Conservation (phyloP, 768 basidiomycete species). For the Gloeostereum incarnatum region DNA sequence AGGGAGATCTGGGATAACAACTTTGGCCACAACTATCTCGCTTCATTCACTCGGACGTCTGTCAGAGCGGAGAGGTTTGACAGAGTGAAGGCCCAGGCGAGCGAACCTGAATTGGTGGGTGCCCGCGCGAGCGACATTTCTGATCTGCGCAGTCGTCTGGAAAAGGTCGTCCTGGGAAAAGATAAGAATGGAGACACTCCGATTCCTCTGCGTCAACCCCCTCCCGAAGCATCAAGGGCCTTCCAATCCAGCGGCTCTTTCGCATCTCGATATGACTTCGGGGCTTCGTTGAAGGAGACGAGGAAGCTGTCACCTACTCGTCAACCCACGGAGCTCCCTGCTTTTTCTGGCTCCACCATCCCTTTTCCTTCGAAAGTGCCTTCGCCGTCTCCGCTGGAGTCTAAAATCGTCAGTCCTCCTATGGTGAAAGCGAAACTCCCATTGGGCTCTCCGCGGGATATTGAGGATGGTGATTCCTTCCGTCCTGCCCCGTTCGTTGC, state of each 20-base stretch:
- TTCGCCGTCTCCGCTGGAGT: conserved; percentile 3
- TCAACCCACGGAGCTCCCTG: conserved; percentile 30
- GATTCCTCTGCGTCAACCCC: conserved; percentile 9
- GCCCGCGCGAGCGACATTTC: conserved; percentile 39
- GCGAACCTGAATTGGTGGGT: conserved; percentile 24
- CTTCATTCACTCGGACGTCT: conserved; percentile 45
- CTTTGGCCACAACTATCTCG: conserved; percentile 63
- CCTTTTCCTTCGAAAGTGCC: conserved; percentile 28
- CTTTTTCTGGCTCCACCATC: conserved; percentile 17
- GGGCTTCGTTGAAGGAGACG: conserved; percentile 36
- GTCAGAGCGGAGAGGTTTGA: conserved; percentile 9
- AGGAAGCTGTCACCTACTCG: conserved; percentile 25
- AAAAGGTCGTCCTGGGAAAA: conserved; percentile 43
- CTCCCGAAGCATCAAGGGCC: conserved; percentile 9
- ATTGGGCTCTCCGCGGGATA: conserved; percentile 46
- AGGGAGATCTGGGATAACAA: conserved; percentile 95
- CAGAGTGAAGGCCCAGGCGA: conserved; percentile 15
- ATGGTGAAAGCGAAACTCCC: conserved; percentile 7
- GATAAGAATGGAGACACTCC: conserved; percentile 14
- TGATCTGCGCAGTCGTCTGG: conserved; percentile 57
- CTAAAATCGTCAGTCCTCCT: conserved; percentile 5
- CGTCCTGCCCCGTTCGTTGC: conserved; percentile 11
- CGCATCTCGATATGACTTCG: conserved; percentile 50
- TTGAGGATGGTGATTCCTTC: conserved; percentile 20
- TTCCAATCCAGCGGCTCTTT: conserved; percentile 33